Evolutionary conservation across 1,284 basidiomycete genomes (phyloP), one percentile per base, ranked within the genome.

Genomic region (Neolentinus lepideus): DNA sequence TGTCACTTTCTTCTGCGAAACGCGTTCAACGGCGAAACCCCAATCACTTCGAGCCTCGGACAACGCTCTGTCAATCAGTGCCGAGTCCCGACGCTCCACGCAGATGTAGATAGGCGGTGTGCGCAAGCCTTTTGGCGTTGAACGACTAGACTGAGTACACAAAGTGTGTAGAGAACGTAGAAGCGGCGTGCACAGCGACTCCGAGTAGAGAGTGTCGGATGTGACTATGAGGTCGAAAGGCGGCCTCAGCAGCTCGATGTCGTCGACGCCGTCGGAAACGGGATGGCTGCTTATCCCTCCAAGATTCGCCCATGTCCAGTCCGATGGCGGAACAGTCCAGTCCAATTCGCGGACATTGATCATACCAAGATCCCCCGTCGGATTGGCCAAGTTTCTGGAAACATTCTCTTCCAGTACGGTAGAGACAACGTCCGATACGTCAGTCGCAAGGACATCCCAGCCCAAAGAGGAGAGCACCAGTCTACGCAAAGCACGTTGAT

Each of bases 141-240:
- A 54, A 22, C 54, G 58, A 11, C 64, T 54, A 11, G 75, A 75
- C 54, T 70, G 59, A 29, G 66, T 65, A 64, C 78, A 77, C 36
- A 90, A 72, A 31, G 73, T 69, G 46, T 77, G 76, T 4, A 92
- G 68, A n/a, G 88, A 83, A 46, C 79, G 77, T 47, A 94, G 77
- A 50, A 96, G 81, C 0, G 90, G 90, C 16, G 76, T 66, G 27
- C 88, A 69, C 52, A 95, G 83, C 8, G 78, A 71, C 1, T 78
- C 66, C 27, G 77, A 70, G 68, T 94, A 96, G 54, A 95, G 73
- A 0, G 94, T 95, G 69, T 97, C 94, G 56, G 92, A 85, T 16
- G 91, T 86, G 56, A 92, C 68, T 60, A 96, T 85, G 58, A 94
- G 75, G 70, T 94, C 88, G 71, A 89, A 88, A 0, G 83, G 83